Evolutionary conservation across 2,329 filamentous ascomycete genomes (phyloP).

Genomic region (Alternaria tenuissima): DNA sequence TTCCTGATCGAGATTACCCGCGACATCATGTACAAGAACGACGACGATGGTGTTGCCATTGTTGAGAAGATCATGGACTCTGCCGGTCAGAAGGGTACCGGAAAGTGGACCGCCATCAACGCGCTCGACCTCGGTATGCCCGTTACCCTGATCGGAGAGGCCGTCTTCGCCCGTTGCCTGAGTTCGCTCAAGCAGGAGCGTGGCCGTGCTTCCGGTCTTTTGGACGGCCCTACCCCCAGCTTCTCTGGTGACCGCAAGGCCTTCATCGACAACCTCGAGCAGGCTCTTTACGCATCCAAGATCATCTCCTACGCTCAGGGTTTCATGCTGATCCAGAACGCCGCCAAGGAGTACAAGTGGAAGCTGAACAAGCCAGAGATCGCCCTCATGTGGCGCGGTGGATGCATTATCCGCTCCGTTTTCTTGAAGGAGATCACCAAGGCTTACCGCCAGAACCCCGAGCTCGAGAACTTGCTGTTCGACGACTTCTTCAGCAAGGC

Average conservation of each 20-base stretch:
- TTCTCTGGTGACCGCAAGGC: conserved; percentile 91
- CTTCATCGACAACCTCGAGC: conserved; percentile 97
- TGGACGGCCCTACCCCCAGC: conserved; percentile 77
- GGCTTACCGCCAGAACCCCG: conserved; percentile 87
- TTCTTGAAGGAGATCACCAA: conserved; percentile 99
- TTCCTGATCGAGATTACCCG: conserved; percentile 99
- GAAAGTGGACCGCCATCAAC: conserved; percentile 99
- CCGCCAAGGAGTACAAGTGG: conserved; percentile 94
- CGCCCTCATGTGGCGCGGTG: conserved; percentile 99
- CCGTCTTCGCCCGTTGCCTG: conserved; percentile 93
- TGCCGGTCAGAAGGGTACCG: conserved; percentile 98
- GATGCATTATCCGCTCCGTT: conserved; percentile 99
- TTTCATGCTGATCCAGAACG: conserved; percentile 99
- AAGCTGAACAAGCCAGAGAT: conserved; percentile 99
- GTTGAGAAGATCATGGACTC: conserved; percentile 99
- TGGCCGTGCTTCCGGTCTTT: conserved; percentile 78
- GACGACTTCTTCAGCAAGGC: conserved; percentile 99
- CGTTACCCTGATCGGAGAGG: conserved; percentile 96
- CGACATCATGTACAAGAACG: conserved; percentile 98
- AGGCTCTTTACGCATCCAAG: conserved; percentile 99
- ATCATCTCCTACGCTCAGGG: conserved; percentile 99
- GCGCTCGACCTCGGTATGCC: conserved; percentile 98
- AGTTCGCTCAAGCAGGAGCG: conserved; percentile 95
- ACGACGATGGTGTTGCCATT: conserved; percentile 87
- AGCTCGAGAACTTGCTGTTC: conserved; percentile 97